Base-by-base conservation (phyloP, 148 eudicot species). In the Diospyros kaki region DNA sequence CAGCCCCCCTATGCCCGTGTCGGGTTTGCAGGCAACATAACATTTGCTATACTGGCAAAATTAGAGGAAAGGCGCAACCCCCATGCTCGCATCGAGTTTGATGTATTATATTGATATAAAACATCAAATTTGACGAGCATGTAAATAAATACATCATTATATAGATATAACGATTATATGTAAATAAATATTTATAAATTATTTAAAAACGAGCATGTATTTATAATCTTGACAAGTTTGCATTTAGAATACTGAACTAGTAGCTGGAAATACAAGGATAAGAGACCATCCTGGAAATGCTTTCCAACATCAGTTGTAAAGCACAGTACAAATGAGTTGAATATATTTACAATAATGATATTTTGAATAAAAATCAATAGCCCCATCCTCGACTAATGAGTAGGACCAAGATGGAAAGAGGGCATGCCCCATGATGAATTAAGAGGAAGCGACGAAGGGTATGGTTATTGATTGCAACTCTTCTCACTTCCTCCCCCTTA, bases 351-450 rank as follows among this genome's bases (percentile, higher is more conserved):
- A 63, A 63, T 5, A 63, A 63, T 13, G 7, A 51, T 63, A 1
- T 58, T 51, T 17, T 48, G 11, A 73, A 15, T n/a, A 54, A 73
- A 48, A 3, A 73, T 45, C 55, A 72, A 46, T 51, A 71, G 46
- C 44, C 56, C 55, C 40, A 58, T 58, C 11, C 8, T 43, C 54
- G 43, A 72, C 6, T 18, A 40, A 9, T 10, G 42, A 59, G 44
- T 10, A 42, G 8, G 50, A 44, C 66, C 53, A 45, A 44, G 8
- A 42, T 2, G 44, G 44, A 39, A 46, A 42, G 48, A 15, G 46
- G 59, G 40, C 9, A 50, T 48, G 52, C 52, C 8, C 39, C 4
- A 73, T 51, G 38, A 50, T 15, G 8, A 73, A 73, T 62, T 15
- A 38, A 73, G 68, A 73, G 54, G 59, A 39, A 7, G 55, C 8